Conservation (phyloP, 768 basidiomycete genomes). For the Trametes cinnabarina region DNA sequence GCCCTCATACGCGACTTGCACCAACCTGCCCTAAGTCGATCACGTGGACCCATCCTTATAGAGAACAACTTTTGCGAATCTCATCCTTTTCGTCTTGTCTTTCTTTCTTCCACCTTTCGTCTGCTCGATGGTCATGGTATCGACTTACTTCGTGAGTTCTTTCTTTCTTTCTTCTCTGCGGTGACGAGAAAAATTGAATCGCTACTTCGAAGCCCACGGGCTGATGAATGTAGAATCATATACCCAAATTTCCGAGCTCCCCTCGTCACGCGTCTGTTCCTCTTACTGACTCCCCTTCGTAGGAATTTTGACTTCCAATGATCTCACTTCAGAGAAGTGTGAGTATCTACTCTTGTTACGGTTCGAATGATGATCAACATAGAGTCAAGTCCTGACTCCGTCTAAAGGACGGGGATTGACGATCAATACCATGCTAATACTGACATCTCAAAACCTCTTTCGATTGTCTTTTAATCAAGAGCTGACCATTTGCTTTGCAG, state of each 20-base stretch:
- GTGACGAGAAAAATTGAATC: slow-evolving; percentile 77
- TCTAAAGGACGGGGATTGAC: slow-evolving; percentile 72
- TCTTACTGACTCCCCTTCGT: slow-evolving; percentile 15
- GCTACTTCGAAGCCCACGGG: slow-evolving; percentile 79
- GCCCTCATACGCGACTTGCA: slow-evolving; percentile 6
- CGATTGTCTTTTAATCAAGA: neutral
- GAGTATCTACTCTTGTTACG: slow-evolving; percentile 30
- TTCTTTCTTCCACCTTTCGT: neutral
- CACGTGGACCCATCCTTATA: slow-evolving; percentile 34
- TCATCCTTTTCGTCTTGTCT: slow-evolving; percentile 10
- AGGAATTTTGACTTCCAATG: too few relatives aligned
- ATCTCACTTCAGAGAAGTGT: too few relatives aligned
- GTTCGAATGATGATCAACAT: slow-evolving; percentile 62
- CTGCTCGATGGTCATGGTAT: neutral
- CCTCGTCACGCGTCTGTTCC: slow-evolving; percentile 14
- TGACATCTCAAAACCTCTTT: slow-evolving; percentile 42
- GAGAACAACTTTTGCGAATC: slow-evolving; percentile 22
- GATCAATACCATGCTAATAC: slow-evolving; percentile 89
- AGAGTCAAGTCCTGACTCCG: slow-evolving; percentile 90
- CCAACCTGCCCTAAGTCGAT: slow-evolving; percentile 35
- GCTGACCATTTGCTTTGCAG: too few relatives aligned
- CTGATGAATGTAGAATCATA: slow-evolving; percentile 65
- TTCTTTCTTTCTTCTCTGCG: slow-evolving; percentile 23
- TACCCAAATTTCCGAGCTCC: slow-evolving; percentile 92
- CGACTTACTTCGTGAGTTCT: slow-evolving; percentile 32